These are phyloP conservation scores for Diaporthe capsici DNA, from an alignment of 2,329 filamentous ascomycete genomes.

Conservation along the genomic window DNA sequence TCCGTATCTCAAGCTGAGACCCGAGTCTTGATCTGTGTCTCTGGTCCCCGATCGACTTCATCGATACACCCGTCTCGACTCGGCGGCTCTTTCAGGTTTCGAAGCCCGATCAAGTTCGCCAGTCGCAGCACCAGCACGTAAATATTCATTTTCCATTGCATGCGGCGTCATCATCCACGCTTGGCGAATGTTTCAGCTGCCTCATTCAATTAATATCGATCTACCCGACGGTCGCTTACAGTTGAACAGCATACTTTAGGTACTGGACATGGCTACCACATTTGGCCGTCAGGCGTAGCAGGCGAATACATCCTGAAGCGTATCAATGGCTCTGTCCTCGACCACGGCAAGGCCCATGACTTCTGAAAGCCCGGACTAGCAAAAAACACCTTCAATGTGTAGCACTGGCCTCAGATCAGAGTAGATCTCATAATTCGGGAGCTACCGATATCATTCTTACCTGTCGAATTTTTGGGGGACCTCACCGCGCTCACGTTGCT, in stretches of 20 bases:
- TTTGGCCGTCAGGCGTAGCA: background rate
- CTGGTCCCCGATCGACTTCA: background rate
- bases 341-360: background rate
- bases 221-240: background rate
- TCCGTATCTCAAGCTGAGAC: background rate
- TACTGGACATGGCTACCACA: too few relatives aligned
- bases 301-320: background rate
- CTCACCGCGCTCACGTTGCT: constrained; percentile 23
- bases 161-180: background rate
- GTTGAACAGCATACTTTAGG: background rate
- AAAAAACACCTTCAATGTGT: background rate
- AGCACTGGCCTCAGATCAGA: background rate
- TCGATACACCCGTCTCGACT: background rate
- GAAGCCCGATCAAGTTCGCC: background rate
- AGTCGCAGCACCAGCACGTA: background rate
- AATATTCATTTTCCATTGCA: background rate
- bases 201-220: background rate
- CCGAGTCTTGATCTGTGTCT: background rate
- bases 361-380: background rate
- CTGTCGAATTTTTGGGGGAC: constrained; percentile 12
- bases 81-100: background rate
- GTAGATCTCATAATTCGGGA: constrained; percentile 33
- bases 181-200: background rate
- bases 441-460: constrained; percentile 36
- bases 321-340: background rate